Evolutionary conservation across 2,329 filamentous ascomycete genomes (phyloP).

Genomic region (Chrysoporthe cubensis): DNA sequence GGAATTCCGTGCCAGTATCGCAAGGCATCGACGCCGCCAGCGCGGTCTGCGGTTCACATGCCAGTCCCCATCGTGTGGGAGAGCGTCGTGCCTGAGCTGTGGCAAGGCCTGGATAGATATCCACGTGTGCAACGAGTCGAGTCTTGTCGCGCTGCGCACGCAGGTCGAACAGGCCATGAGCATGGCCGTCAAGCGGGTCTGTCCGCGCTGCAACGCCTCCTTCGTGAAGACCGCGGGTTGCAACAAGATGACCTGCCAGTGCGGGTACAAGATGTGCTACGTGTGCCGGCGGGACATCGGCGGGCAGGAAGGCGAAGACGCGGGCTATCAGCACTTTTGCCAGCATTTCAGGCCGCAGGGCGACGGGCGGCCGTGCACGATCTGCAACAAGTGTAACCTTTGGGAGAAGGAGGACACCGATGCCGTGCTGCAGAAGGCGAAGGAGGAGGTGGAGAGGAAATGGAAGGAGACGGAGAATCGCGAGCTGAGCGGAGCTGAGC

Average conservation of each 20-base stretch:
- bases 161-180: constrained; percentile 94
- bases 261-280: constrained; percentile 98
- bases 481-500: constrained; percentile 58
- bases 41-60: constrained; percentile 81
- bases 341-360: constrained; percentile 88
- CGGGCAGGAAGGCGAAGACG: constrained; percentile 47
- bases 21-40: constrained; percentile 69
- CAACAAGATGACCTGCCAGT: constrained; percentile 95
- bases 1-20: constrained; percentile 63
- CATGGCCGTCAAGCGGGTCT: constrained; percentile 91
- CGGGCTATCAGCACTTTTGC: constrained; percentile 94
- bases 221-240: constrained; percentile 95
- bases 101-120: constrained; percentile 83
- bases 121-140: constrained; percentile 87
- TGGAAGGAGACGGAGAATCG: constrained; percentile 70
- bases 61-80: constrained; percentile 67
- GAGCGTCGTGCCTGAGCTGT: constrained; percentile 80
- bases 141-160: constrained; percentile 79
- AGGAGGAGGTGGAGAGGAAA: constrained; percentile 70
- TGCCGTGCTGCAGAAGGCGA: constrained; percentile 67
- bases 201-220: constrained; percentile 85
- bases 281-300: constrained; percentile 81
- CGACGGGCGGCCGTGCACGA: constrained; percentile 69
- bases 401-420: constrained; percentile 78
- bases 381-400: constrained; percentile 82